These are phyloP conservation scores for Parafenestella ontariensis DNA, from an alignment of 2,329 filamentous ascomycete genomes.

Conservation along the genomic window DNA sequence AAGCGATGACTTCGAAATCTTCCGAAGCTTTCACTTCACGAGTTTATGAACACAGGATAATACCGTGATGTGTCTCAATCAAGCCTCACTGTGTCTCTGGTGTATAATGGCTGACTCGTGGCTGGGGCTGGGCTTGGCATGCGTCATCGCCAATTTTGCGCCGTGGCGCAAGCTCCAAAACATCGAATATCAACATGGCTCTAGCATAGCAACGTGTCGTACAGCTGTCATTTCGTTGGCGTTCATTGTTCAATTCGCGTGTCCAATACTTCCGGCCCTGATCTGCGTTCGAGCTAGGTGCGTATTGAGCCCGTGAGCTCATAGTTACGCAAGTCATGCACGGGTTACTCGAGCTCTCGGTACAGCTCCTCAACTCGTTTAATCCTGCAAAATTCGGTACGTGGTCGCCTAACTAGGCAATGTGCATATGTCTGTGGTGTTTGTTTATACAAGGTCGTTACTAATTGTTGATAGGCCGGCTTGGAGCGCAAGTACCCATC, in stretches of 20 bases:
- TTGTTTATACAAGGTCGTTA: neutral
- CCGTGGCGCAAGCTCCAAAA: neutral
- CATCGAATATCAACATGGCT: neutral
- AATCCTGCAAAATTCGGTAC: constrained; percentile 24
- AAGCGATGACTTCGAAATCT: too few species aligned
- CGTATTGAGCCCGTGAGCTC: neutral
- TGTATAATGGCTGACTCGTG: too few species aligned
- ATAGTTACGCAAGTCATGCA: constrained; percentile 26
- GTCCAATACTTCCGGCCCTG: neutral
- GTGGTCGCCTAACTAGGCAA: constrained; percentile 1
- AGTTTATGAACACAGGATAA: too few species aligned
- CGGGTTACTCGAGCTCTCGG: constrained; percentile 32
- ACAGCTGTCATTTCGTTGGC: neutral
- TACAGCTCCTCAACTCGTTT: constrained; percentile 32
- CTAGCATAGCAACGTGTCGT: neutral
- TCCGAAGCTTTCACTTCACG: too few species aligned
- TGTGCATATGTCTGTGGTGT: neutral
- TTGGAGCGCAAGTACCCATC: constrained; percentile 23
- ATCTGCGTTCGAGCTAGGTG: neutral
- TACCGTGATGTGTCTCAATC: too few species aligned
- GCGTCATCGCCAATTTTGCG: neutral
- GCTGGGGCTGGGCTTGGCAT: neutral
- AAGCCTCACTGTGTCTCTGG: too few species aligned
- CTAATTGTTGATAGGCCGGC: constrained; percentile 10
- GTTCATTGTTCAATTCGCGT: too few species aligned